A percentile compares a stretch with the other conserved stretches of the same genome.
phyloP scores from a whole-genome alignment of 2,329 filamentous ascomycete species.

The Bertia moriformis region DNA sequence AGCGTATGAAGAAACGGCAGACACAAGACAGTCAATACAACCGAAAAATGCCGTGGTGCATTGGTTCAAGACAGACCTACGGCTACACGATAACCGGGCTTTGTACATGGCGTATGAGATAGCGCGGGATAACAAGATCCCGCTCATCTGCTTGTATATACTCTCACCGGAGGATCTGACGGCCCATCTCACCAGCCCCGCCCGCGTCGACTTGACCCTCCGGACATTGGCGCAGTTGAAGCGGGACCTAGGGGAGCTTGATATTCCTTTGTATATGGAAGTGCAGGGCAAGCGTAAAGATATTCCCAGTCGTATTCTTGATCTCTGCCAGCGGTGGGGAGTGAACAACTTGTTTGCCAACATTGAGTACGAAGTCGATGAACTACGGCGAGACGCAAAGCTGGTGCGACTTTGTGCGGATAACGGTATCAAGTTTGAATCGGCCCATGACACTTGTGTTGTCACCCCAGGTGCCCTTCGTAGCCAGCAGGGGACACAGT shows the following conservation, averaged over 20 bases:
- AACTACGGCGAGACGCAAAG: conserved; percentile 44
- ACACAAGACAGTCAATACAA: conserved; percentile 14
- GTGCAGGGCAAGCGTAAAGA: conserved; percentile 35
- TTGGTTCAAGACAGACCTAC: conserved; percentile 56
- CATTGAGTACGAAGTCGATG: conserved; percentile 58
- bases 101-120: conserved; percentile 36
- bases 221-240: conserved; percentile 38
- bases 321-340: conserved; percentile 40
- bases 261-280: conserved; percentile 51
- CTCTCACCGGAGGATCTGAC: conserved; percentile 52
- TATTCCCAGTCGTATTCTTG: conserved; percentile 32
- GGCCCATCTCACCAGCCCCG: conserved; percentile 44
- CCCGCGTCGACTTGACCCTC: conserved; percentile 49
- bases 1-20: conserved; percentile 33
- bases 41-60: conserved; percentile 37
- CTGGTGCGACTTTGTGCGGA: conserved; percentile 35
- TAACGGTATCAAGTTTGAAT: conserved; percentile 38
- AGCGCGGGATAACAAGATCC: conserved; percentile 34
- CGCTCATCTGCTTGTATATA: conserved; percentile 46
- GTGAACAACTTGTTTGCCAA: conserved; percentile 48
- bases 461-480: conserved; percentile 41
- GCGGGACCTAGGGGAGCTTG: conserved; percentile 34
- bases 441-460: conserved; percentile 49
- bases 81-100: conserved; percentile 43
- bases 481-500: conserved; percentile 43